A percentile compares a stretch with the other conserved stretches of the same genome.
These are phyloP conservation scores for Aspergillus aculeatinus DNA, from an alignment of 2,329 filamentous ascomycete species.

Conservation along the genomic window DNA sequence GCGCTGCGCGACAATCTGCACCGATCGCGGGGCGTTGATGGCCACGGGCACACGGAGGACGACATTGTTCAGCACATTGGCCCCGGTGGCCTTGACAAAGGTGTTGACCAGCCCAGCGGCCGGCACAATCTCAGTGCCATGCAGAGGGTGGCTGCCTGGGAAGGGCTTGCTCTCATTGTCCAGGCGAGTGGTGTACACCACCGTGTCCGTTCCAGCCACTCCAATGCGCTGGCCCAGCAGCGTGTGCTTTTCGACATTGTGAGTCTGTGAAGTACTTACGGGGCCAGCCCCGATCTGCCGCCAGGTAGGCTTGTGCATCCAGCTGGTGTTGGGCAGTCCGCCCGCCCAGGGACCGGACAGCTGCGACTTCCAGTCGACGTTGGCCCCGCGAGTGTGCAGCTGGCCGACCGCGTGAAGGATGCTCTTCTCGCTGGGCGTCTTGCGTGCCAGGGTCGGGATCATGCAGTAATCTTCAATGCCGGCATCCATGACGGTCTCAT, in stretches of 20 bases:
- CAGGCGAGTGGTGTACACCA: conserved; percentile 38
- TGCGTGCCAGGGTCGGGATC: conserved; percentile 33
- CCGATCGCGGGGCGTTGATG: conserved; percentile 33
- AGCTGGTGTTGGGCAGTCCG: conserved; percentile 21
- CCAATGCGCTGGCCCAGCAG: conserved; percentile 34
- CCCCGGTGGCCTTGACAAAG: conserved; percentile 35
- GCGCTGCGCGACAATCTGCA: conserved; percentile 39
- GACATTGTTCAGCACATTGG: conserved; percentile 31
- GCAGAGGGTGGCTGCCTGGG: conserved; percentile 42
- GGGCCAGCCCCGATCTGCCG: conserved; percentile 9
- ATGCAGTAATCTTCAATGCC: conserved; percentile 33
- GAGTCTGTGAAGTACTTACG: conserved; percentile 19
- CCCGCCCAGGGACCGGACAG: conserved; percentile 17
- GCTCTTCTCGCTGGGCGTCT: conserved; percentile 25
- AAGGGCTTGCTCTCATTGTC: conserved; percentile 43
- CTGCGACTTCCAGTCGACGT: conserved; percentile 28
- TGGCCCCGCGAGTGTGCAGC: conserved; percentile 32
- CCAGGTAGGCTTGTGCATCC: conserved; percentile 19
- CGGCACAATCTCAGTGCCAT: conserved; percentile 47
- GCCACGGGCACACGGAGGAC: conserved; percentile 35
- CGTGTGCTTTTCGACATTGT: conserved; percentile 23
- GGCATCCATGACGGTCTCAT: conserved; percentile 37
- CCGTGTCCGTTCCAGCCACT: conserved; percentile 29
- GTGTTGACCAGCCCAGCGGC: conserved; percentile 46
- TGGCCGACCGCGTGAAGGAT: conserved; percentile 30